phyloP scores from a whole-genome alignment of 164 flowering plant genomes.

The Chimonanthus salicifolius region DNA sequence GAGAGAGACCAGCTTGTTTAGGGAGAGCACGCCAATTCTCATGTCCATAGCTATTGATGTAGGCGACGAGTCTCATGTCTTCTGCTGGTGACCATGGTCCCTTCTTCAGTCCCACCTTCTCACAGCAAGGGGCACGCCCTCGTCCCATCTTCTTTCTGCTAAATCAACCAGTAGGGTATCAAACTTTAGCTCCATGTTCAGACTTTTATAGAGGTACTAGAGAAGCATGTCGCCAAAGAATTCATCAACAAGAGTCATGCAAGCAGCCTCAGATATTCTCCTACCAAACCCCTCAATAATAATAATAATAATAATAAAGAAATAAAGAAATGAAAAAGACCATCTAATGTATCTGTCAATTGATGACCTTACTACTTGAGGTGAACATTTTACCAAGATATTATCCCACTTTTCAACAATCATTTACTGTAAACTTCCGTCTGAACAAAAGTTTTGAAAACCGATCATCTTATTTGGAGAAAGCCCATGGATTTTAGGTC shows the following conservation, averaged over 20 bases:
- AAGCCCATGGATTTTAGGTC: too few relatives aligned
- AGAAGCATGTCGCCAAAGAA: not conserved
- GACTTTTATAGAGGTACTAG: not conserved
- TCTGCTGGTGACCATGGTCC: slow-evolving; percentile 80
- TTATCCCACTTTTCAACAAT: not conserved
- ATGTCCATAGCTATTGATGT: slow-evolving; percentile 62
- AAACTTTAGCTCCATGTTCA: not conserved
- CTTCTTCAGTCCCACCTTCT: slow-evolving; percentile 55
- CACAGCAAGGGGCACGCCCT: slow-evolving; percentile 71
- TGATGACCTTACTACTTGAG: not conserved
- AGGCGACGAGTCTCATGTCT: slow-evolving; percentile 50
- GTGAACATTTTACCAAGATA: not conserved
- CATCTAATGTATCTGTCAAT: not conserved
- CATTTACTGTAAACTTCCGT: not conserved
- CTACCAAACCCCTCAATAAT: slow-evolving; percentile 2
- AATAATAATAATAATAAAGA: not conserved
- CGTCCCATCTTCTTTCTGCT: slow-evolving; percentile 10
- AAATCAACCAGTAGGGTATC: not conserved
- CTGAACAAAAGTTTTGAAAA: not conserved
- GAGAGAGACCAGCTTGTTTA: slow-evolving; percentile 47
- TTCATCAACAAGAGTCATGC: not conserved
- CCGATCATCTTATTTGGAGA: too few relatives aligned
- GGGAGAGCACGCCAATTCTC: slow-evolving; percentile 79
- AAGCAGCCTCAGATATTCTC: not conserved
- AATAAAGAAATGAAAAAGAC: not conserved